Conservation (phyloP, 495 filamentous ascomycete species). For the Penicillium waksmanii region DNA sequence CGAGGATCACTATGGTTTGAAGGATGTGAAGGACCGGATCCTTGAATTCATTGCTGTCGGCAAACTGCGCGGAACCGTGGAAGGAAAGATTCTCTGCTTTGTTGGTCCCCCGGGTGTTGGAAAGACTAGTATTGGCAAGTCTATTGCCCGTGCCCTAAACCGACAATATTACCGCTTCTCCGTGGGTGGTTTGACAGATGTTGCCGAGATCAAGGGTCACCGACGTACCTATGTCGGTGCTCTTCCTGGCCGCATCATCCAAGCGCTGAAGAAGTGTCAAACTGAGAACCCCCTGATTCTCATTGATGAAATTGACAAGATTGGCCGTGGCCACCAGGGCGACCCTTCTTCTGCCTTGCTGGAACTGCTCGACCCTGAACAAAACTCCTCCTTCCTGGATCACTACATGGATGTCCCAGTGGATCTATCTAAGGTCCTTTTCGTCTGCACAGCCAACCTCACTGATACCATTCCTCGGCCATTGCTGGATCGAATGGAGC, state of each 20-base stretch:
- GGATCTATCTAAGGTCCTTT: conserved; percentile 95
- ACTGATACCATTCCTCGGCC: conserved; percentile 97
- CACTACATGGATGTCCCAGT: conserved; percentile 99
- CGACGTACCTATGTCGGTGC: conserved; percentile 96
- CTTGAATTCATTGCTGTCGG: conserved; percentile 98
- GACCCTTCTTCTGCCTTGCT: conserved; percentile 94
- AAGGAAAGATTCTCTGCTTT: conserved; percentile 98
- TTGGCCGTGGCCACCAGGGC: conserved; percentile 92
- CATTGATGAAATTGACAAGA: conserved; percentile 98
- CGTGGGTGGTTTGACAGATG: conserved; percentile 94
- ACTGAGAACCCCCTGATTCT: conserved; percentile 97
- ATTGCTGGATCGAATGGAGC: conserved; percentile 95
- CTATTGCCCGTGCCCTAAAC: conserved; percentile 91
- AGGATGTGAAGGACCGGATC: conserved; percentile 99
- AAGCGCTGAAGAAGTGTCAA: conserved; percentile 98
- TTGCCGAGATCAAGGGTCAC: conserved; percentile 99
- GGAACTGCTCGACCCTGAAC: conserved; percentile 94
- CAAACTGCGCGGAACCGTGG: conserved; percentile 94
- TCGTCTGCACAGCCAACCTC: conserved; percentile 99
- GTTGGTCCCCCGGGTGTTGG: conserved; percentile 96
- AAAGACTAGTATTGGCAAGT: conserved; percentile 99
- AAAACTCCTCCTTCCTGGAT: conserved; percentile 96
- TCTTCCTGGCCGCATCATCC: conserved; percentile 93
- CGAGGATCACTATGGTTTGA: conserved; percentile 95
- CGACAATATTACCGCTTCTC: conserved; percentile 97